Percentiles rank a stretch among this genome's conserved stretches.
These are phyloP conservation scores for Aspergillus fijiensis DNA, from an alignment of 2,329 filamentous ascomycete species.

Conservation along the genomic window DNA sequence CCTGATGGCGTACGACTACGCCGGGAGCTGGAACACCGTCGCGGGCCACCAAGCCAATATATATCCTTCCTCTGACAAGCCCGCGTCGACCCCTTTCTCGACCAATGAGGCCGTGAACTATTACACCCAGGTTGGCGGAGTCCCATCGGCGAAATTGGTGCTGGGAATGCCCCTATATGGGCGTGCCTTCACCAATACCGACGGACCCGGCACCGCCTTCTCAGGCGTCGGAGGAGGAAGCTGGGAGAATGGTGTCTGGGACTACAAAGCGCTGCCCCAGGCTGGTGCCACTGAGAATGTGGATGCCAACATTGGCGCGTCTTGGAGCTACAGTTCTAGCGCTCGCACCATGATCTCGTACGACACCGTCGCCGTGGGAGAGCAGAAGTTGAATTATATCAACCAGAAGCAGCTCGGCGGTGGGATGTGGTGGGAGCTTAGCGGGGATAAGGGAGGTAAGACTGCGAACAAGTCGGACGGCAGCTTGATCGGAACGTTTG, in stretches of 20 bases:
- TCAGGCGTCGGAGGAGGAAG: slow-evolving; percentile 69
- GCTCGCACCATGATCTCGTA: slow-evolving; percentile 73
- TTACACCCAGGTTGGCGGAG: slow-evolving; percentile 63
- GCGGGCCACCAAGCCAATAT: slow-evolving; percentile 84
- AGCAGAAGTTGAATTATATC: slow-evolving; percentile 71
- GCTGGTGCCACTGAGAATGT: slow-evolving; percentile 63
- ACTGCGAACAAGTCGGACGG: slow-evolving; percentile 38
- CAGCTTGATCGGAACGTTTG: slow-evolving; percentile 65
- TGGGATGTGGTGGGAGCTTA: slow-evolving; percentile 97
- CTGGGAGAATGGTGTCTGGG: slow-evolving; percentile 84
- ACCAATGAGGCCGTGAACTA: slow-evolving; percentile 67
- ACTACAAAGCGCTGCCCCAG: slow-evolving; percentile 81
- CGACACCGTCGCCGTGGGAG: slow-evolving; percentile 59
- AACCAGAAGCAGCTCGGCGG: slow-evolving; percentile 68
- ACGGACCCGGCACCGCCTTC: slow-evolving; percentile 70
- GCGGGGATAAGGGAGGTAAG: slow-evolving; percentile 66
- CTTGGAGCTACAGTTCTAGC: slow-evolving; percentile 70
- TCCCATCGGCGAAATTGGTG: slow-evolving; percentile 71
- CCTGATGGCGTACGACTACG: slow-evolving; percentile 80
- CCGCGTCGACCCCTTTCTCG: slow-evolving; percentile 73
- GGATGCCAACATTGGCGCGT: slow-evolving; percentile 66
- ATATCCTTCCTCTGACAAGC: slow-evolving; percentile 58
- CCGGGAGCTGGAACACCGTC: slow-evolving; percentile 72
- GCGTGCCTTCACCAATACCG: slow-evolving; percentile 76
- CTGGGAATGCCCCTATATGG: slow-evolving; percentile 97